These are phyloP conservation scores for Volvox carteri DNA, from an alignment of 163 green algal species.

Conservation along the genomic window DNA sequence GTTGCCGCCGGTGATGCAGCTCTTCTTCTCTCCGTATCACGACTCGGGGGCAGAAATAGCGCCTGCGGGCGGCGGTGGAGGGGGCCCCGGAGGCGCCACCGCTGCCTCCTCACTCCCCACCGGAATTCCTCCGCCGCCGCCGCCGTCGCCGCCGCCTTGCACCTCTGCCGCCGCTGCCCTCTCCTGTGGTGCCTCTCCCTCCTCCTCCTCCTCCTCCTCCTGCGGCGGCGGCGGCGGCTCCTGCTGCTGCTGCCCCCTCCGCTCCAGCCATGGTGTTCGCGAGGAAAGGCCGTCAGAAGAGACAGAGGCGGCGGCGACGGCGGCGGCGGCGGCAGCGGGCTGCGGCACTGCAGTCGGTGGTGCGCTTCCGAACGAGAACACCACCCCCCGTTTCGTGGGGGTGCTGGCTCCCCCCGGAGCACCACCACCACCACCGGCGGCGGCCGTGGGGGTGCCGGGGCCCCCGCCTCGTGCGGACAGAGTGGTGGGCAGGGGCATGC, in stretches of 20 bases:
- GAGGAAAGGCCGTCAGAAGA: too few relatives aligned
- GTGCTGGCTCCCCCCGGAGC: neutral
- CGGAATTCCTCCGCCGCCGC: too few relatives aligned
- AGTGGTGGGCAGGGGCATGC: constrained; percentile 11
- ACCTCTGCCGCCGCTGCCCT: too few relatives aligned
- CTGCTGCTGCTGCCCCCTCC: neutral
- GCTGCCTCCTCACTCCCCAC: neutral
- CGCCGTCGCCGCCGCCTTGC: too few relatives aligned
- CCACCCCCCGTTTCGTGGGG: constrained; percentile 15
- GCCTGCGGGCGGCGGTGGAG: too few relatives aligned
- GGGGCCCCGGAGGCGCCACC: too few relatives aligned
- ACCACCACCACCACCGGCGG: too few relatives aligned
- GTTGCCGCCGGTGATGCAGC: too few relatives aligned
- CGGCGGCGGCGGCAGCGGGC: neutral
- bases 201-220: neutral
- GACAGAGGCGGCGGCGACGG: too few relatives aligned
- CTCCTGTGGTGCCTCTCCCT: neutral
- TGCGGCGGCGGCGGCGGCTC: neutral
- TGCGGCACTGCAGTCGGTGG: neutral
- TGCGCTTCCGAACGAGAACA: neutral
- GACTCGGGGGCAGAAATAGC: too few relatives aligned
- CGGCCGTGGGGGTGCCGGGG: neutral
- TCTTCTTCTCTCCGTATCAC: too few relatives aligned
- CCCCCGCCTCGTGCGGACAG: neutral
- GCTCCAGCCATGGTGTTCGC: too few relatives aligned